These are phyloP conservation scores for Ligustrum vulgare DNA, from an alignment of 257 asterid species.

Conservation along the genomic window DNA sequence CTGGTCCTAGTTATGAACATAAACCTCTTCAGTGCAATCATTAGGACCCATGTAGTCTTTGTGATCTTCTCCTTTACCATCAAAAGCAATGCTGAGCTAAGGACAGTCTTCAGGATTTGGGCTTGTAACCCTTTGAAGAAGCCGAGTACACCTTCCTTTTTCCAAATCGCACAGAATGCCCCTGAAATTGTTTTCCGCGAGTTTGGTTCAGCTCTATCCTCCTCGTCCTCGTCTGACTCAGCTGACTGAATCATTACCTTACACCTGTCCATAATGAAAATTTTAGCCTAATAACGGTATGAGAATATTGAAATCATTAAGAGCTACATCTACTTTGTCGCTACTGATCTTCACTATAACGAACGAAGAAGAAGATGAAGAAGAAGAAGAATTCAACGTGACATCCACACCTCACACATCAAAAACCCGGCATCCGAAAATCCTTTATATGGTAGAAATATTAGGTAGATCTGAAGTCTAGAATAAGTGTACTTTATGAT, in stretches of 20 bases:
- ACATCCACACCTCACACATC: no score
- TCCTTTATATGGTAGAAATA: neutral
- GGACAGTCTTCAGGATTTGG: constrained; percentile 84
- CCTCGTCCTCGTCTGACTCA: constrained; percentile 55
- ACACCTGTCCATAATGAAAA: constrained; percentile 52
- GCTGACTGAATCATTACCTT: constrained; percentile 89
- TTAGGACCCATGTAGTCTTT: constrained; percentile 75
- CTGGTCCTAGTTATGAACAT: constrained; percentile 47
- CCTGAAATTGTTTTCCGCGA: constrained; percentile 61
- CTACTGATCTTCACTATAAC: neutral
- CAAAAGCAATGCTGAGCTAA: constrained; percentile 77
- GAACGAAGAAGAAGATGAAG: no score
- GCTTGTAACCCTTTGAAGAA: constrained; percentile 90
- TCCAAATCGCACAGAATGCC: constrained; percentile 60
- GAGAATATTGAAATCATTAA: neutral
- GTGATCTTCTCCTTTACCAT: constrained; percentile 90
- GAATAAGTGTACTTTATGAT: neutral
- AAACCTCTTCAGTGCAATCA: constrained; percentile 60
- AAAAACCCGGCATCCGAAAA: neutral
- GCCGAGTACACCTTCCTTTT: constrained; percentile 72
- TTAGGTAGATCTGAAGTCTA: neutral
- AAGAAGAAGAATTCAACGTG: neutral
- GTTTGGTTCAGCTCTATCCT: constrained; percentile 33
- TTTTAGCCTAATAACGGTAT: neutral
- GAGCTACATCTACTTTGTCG: neutral